Conservation (phyloP, 2,329 filamentous ascomycete genomes). For the Amphichorda felina region DNA sequence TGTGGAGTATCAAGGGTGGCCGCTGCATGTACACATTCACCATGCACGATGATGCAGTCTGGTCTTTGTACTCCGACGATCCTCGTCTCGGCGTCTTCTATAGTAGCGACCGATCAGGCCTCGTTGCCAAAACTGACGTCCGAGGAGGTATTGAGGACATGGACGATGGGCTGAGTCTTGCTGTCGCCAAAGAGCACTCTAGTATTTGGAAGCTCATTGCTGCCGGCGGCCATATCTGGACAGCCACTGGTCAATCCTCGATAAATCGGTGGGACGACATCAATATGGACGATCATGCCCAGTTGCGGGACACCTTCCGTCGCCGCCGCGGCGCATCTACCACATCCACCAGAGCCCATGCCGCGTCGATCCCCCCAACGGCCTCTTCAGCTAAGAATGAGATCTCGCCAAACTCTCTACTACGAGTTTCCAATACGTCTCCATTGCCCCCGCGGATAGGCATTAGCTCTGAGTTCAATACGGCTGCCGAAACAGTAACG, state of each 20-base stretch:
- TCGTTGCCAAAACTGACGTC: constrained; percentile 94
- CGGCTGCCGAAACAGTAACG: constrained; percentile 8
- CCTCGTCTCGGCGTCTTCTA: constrained; percentile 84
- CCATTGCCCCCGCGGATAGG: constrained; percentile 51
- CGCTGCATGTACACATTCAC: constrained; percentile 96
- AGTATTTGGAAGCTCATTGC: constrained; percentile 59
- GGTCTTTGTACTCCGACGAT: constrained; percentile 86
- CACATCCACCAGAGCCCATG: constrained; percentile 21
- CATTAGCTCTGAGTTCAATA: constrained; percentile 39
- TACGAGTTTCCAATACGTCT: constrained; percentile 77
- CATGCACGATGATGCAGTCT: constrained; percentile 98
- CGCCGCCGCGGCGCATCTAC: constrained; percentile 34
- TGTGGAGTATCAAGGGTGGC: constrained; percentile 92
- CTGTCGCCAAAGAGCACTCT: constrained; percentile 85
- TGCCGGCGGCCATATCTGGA: constrained; percentile 74
- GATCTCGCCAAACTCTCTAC: constrained; percentile 65
- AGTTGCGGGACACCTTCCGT: constrained; percentile 44
- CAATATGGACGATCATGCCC: constrained; percentile 62
- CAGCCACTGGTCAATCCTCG: constrained; percentile 77
- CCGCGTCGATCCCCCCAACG: constrained; percentile 17
- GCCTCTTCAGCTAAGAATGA: constrained; percentile 34
- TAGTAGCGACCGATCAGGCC: constrained; percentile 80
- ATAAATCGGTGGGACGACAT: constrained; percentile 88
- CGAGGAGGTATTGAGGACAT: constrained; percentile 53
- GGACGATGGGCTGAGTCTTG: constrained; percentile 81